Percentiles rank a stretch among this genome's conserved stretches.
Conservation (phyloP, 1,284 basidiomycete species). For the Ustilago curta region DNA sequence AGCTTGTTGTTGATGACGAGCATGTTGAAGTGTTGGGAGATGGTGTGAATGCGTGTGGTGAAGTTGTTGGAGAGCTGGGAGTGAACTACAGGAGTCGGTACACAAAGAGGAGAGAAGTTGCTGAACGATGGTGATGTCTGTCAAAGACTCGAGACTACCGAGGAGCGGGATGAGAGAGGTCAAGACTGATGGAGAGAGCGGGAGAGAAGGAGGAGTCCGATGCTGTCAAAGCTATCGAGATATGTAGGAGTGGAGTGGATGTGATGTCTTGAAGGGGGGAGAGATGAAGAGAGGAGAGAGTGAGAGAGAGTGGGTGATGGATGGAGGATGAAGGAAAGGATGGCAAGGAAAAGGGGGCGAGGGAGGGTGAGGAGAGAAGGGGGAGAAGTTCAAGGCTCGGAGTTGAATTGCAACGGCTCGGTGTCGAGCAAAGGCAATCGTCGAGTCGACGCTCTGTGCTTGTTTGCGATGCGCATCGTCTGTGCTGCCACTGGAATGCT, state of each 20-base stretch:
- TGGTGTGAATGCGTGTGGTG: background rate
- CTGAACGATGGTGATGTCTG: constrained; percentile 48
- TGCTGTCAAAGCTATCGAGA: constrained; percentile 48
- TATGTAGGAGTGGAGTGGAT: constrained; percentile 9
- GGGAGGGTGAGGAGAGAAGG: background rate
- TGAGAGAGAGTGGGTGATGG: background rate
- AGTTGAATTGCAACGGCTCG: constrained; percentile 20
- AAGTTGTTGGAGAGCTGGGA: background rate
- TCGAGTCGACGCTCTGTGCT: background rate
- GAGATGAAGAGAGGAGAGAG: constrained; percentile 1
- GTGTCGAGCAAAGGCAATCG: constrained; percentile 14
- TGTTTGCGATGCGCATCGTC: background rate
- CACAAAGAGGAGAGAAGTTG: constrained; percentile 2
- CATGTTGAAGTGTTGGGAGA: constrained; percentile 16
- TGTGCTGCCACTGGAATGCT: background rate
- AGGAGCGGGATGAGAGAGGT: constrained; percentile 8
- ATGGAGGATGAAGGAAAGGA: background rate
- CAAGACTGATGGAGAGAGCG: constrained; percentile 3
- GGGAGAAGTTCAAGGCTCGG: constrained; percentile 7
- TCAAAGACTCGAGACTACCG: constrained; percentile 42
- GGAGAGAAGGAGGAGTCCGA: constrained; percentile 8
- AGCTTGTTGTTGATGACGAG: constrained; percentile 47
- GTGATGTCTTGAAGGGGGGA: constrained; percentile 1
- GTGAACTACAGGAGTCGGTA: constrained; percentile 32
- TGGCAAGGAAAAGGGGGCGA: background rate